Evolutionary conservation across 2,329 filamentous ascomycete species (phyloP), one percentile per base, ranked within the genome.

Genomic region (Didymella sp.): DNA sequence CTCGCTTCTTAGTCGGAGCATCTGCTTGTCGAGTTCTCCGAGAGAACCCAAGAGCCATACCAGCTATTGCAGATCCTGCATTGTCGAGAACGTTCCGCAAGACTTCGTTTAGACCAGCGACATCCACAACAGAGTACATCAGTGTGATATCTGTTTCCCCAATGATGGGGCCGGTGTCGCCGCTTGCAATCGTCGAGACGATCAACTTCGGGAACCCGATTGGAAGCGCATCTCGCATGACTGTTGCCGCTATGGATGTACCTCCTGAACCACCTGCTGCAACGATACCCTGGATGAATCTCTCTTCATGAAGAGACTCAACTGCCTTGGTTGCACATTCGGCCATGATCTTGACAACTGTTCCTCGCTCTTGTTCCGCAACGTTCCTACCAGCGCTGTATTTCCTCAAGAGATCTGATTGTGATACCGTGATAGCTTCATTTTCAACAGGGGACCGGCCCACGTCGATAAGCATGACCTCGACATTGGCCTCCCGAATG

Each of bases 61-160:
- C 87, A 0, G 77, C 77, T 33, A 90, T 84, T 0, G 85, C 83
- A 0, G 81, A 83, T 0, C 84, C 87, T 0, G 88, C 87, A 62
- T 91, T 91, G 21, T 77, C 73, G 6, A 91, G 71, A 0, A 90
- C 81, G 2, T 77, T 76, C 6, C 79, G 78, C 13, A 90, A 73
- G 3, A 90, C 76, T 1, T 79, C 74, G 59, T 90, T 91, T 9
- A 84, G 71, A 0, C 89, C 89, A 1, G 88, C 86, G 47, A 91
- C 82, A 56, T 91, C 89, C 13, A 90, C 88, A 1, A 91, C 86
- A 15, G 83, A 87, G 64, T 89, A 88, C 84, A 89, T 88, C 75
- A 91, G 81, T 0, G 83, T 84, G 43, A 90, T 87, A 60, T 91
- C 89, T 0, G 84, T 85, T 71, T 90, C 87, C 37, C 84, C 87